A percentile compares a stretch with the other conserved stretches of the same genome.
Evolutionary conservation across 202 grass and related monocot genomes (phyloP).

Genomic region (Saccharum hybrid): DNA sequence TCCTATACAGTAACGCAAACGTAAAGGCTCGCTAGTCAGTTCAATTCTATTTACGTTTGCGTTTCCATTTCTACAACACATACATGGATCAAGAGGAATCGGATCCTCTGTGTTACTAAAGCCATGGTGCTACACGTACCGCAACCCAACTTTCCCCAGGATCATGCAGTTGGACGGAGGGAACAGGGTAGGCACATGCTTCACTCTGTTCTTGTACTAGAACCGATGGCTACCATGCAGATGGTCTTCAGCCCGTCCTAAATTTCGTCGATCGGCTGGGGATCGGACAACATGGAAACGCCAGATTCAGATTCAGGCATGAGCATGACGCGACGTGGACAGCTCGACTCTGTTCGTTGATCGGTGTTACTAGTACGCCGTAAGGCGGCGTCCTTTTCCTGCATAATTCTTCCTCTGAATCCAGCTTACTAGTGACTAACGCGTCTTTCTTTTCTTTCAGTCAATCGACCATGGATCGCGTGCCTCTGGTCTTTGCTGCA

Average conservation of each 20-base stretch:
- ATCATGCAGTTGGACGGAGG: background rate
- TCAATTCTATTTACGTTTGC: no score
- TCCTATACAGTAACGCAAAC: no score
- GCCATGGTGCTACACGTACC: background rate
- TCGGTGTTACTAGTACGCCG: background rate
- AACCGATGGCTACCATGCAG: background rate
- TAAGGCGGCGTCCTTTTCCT: constrained; percentile 1
- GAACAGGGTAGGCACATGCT: no score
- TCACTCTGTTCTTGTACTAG: background rate
- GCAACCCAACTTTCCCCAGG: no score
- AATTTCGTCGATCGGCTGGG: background rate
- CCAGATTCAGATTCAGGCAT: background rate
- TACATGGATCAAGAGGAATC: constrained; percentile 23
- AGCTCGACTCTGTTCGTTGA: constrained; percentile 15
- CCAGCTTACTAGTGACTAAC: background rate
- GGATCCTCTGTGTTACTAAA: constrained; percentile 8
- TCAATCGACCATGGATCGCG: background rate
- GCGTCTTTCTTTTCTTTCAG: background rate
- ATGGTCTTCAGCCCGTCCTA: background rate
- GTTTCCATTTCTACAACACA: no score
- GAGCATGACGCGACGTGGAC: constrained; percentile 6
- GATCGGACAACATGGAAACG: background rate
- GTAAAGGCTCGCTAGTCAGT: no score
- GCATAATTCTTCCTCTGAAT: background rate
- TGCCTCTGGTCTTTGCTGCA: background rate